Evolutionary conservation across 768 basidiomycete genomes (phyloP).

Genomic region (Amanita polypyramis): DNA sequence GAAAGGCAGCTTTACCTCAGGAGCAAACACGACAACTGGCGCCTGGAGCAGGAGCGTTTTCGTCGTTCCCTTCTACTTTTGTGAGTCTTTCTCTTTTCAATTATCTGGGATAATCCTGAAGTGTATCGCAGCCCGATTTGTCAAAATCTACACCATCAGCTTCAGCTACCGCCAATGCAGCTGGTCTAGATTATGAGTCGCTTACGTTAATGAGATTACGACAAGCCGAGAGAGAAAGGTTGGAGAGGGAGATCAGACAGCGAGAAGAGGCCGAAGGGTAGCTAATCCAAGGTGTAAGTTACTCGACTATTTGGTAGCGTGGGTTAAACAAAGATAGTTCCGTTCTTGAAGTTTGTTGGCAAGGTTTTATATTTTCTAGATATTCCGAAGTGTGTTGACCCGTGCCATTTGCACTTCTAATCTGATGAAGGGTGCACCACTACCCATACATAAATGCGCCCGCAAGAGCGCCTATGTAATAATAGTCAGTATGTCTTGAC

Average conservation of each 20-base stretch:
- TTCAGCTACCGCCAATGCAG: conserved; percentile 12
- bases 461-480: too few species aligned
- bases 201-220: conserved; percentile 72
- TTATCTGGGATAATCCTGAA: conserved; percentile 7
- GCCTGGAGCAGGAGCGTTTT: conserved; percentile 30
- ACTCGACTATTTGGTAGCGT: too few species aligned
- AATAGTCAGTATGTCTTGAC: too few species aligned
- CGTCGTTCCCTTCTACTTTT: conserved; percentile 52
- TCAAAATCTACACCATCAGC: conserved; percentile 15
- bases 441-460: too few species aligned
- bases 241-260: conserved; percentile 71
- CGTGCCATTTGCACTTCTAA: too few species aligned
- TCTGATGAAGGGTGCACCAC: too few species aligned
- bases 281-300: not conserved
- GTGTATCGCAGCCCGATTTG: conserved; percentile 16
- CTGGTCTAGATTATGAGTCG: conserved; percentile 66
- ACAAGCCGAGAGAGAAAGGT: conserved; percentile 66
- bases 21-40: conserved; percentile 15
- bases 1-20: conserved; percentile 20
- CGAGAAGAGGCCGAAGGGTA: conserved; percentile 41
- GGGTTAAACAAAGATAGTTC: too few species aligned
- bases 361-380: too few species aligned
- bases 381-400: too few species aligned
- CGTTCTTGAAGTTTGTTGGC: too few species aligned
- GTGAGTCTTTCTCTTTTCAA: conserved; percentile 23